These are phyloP conservation scores for Platanus orientalis DNA, from an alignment of 164 flowering plant species.

Conservation along the genomic window DNA sequence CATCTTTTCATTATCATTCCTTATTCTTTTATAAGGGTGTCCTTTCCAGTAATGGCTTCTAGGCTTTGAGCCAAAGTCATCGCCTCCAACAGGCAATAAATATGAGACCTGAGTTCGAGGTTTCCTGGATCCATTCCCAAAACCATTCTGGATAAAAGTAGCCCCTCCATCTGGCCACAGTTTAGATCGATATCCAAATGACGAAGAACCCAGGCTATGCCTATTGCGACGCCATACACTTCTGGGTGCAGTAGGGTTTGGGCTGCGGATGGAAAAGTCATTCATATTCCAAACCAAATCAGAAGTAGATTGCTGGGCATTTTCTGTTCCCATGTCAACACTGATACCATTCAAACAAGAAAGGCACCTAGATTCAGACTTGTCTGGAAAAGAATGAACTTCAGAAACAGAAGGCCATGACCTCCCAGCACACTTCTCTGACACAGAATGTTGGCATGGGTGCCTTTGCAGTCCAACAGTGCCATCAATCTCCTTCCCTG, in stretches of 20 bases:
- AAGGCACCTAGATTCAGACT: constrained; percentile 16
- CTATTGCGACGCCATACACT: constrained; percentile 49
- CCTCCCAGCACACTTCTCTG: constrained; percentile 16
- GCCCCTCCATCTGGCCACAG: constrained; percentile 53
- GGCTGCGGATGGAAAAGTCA: constrained; percentile 40
- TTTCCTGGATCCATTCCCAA: constrained; percentile 66
- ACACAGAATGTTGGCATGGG: constrained; percentile 18
- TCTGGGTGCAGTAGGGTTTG: constrained; percentile 67
- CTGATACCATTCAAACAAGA: constrained; percentile 32
- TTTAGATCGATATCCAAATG: constrained; percentile 41
- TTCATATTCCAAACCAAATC: constrained; percentile 38
- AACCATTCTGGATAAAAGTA: constrained; percentile 33
- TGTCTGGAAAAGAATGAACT: constrained; percentile 19
- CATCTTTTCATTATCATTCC: constrained; percentile 54
- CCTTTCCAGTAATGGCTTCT: constrained; percentile 43
- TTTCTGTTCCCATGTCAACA: constrained; percentile 28
- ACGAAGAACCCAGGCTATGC: constrained; percentile 33
- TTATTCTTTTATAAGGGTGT: constrained; percentile 47
- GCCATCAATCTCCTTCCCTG: constrained; percentile 18
- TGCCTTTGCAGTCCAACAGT: constrained; percentile 14
- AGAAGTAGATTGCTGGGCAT: constrained; percentile 25
- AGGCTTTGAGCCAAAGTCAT: constrained; percentile 50
- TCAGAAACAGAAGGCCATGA: constrained; percentile 18
- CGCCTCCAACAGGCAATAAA: constrained; percentile 52
- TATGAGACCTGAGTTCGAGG: constrained; percentile 77